Evolutionary conservation across 2,329 filamentous ascomycete species (phyloP).

Genomic region (Trichophaea hybrida): DNA sequence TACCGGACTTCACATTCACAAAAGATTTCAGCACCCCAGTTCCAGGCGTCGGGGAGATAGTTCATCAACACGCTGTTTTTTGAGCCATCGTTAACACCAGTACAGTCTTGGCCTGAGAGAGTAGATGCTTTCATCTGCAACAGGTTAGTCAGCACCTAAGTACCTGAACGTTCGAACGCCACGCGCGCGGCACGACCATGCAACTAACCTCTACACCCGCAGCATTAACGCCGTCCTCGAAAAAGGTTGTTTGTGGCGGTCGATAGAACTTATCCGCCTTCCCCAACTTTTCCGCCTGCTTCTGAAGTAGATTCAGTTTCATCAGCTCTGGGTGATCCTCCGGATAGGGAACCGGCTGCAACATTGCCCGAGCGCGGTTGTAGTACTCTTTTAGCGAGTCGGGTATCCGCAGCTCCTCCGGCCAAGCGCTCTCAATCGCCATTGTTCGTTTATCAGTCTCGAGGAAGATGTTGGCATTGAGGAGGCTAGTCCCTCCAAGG

Average conservation of each 20-base stretch:
- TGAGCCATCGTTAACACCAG: constrained; percentile 52
- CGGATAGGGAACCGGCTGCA: constrained; percentile 47
- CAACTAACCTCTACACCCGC: constrained; percentile 41
- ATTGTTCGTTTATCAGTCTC: constrained; percentile 44
- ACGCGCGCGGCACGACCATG: background rate
- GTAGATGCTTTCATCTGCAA: constrained; percentile 43
- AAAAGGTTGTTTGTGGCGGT: constrained; percentile 49
- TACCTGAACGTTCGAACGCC: no score
- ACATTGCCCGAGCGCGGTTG: constrained; percentile 39
- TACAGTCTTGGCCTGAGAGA: constrained; percentile 47
- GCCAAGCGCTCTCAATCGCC: constrained; percentile 41
- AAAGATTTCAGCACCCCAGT: constrained; percentile 57
- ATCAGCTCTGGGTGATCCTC: constrained; percentile 42
- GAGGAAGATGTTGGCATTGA: constrained; percentile 55
- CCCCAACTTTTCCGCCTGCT: constrained; percentile 42
- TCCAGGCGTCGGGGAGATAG: constrained; percentile 55
- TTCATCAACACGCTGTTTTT: constrained; percentile 53
- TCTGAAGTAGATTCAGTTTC: constrained; percentile 44
- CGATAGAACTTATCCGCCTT: constrained; percentile 41
- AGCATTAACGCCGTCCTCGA: constrained; percentile 45
- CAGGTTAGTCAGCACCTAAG: background rate
- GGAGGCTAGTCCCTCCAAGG: constrained; percentile 49
- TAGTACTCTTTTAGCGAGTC: constrained; percentile 39
- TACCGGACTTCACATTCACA: constrained; percentile 54
- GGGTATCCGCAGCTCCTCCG: constrained; percentile 40